Evolutionary conservation across 768 basidiomycete genomes (phyloP).

Genomic region (Auricularia sp.): DNA sequence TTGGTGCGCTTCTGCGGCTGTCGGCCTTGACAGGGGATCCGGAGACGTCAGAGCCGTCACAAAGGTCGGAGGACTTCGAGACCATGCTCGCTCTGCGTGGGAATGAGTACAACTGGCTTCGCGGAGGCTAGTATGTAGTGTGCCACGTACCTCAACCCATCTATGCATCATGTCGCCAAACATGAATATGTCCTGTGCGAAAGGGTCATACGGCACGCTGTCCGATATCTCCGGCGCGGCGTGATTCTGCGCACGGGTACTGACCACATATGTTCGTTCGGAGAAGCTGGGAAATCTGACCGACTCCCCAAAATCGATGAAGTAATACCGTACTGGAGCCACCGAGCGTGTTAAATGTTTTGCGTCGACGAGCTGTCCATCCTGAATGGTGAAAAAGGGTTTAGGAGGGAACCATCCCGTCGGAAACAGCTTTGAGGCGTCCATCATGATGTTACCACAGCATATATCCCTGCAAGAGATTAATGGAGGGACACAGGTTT

Average conservation of each 20-base stretch:
- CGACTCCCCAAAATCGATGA: slow-evolving; percentile 20
- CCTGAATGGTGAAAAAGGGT: background rate
- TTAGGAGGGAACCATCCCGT: slow-evolving; percentile 14
- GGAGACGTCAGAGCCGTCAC: too few relatives aligned
- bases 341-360: background rate
- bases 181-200: slow-evolving; percentile 16
- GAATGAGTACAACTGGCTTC: too few relatives aligned
- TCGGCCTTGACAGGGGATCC: too few relatives aligned
- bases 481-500: background rate
- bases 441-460: slow-evolving; percentile 17
- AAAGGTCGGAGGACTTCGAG: too few relatives aligned
- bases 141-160: too few relatives aligned
- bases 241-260: slow-evolving; percentile 9
- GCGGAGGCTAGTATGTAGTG: too few relatives aligned
- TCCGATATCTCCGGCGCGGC: slow-evolving; percentile 14
- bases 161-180: background rate
- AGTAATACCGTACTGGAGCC: slow-evolving; percentile 15
- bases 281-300: slow-evolving; percentile 7
- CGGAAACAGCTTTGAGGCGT: slow-evolving; percentile 13
- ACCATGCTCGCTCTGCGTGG: too few relatives aligned
- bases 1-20: too few relatives aligned
- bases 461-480: slow-evolving; percentile 14
- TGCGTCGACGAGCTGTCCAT: background rate
- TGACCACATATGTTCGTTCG: slow-evolving; percentile 5
- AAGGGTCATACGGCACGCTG: slow-evolving; percentile 16